A percentile compares a stretch with the other conserved stretches of the same genome.
Conservation (phyloP, 352 stramenopile genomes). For the Blastocystis sp. region DNA sequence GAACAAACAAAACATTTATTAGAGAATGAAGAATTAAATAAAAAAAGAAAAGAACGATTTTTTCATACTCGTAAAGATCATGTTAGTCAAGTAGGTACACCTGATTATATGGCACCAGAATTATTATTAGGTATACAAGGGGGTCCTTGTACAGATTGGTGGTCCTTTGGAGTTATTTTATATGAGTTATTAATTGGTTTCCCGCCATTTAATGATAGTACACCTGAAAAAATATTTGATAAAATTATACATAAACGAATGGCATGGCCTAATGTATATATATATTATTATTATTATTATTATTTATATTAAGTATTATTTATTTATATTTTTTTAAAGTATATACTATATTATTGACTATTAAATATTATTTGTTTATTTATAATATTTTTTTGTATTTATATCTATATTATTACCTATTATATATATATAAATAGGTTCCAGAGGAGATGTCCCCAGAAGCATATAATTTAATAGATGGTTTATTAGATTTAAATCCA, state of each 20-base stretch:
- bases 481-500: slow-evolving; percentile 53
- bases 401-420: too few species aligned
- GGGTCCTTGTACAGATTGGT: slow-evolving; percentile 60
- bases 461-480: slow-evolving; percentile 59
- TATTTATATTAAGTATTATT: too few species aligned
- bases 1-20: neutral
- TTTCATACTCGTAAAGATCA: slow-evolving; percentile 48
- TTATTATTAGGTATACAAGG: slow-evolving; percentile 56
- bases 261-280: slow-evolving; percentile 55
- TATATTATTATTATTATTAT: too few species aligned
- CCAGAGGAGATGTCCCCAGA: slow-evolving; percentile 50
- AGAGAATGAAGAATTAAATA: slow-evolving; percentile 44
- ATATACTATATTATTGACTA: too few species aligned
- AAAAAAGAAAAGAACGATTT: slow-evolving; percentile 46
- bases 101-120: slow-evolving; percentile 64
- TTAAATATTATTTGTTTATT: too few species aligned
- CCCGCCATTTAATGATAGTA: slow-evolving; percentile 65
- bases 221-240: slow-evolving; percentile 59
- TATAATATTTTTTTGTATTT: too few species aligned
- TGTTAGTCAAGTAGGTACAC: slow-evolving; percentile 48
- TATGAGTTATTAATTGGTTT: slow-evolving; percentile 57
- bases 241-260: slow-evolving; percentile 63
- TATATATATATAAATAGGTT: neutral
- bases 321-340: too few species aligned
- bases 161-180: slow-evolving; percentile 66